phyloP scores from a whole-genome alignment of 148 eudicot species.

The Amaranthus palmeri region DNA sequence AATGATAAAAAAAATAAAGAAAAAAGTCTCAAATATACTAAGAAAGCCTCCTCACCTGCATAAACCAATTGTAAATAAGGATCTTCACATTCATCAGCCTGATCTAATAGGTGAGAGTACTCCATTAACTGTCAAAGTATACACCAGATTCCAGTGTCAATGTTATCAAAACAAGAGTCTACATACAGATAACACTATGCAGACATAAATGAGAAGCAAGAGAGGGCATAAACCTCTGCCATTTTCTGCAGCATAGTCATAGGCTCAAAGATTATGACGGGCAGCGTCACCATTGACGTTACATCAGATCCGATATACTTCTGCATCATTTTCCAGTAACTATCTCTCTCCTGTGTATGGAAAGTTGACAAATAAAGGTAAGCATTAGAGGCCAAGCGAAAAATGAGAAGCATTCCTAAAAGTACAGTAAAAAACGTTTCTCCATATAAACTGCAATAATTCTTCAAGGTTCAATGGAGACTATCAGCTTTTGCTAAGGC shows the following conservation, averaged over 20 bases:
- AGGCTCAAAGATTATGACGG: constrained; percentile 95
- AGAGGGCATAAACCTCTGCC: constrained; percentile 79
- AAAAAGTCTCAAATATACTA: background rate
- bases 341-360: constrained; percentile 67
- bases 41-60: constrained; percentile 48
- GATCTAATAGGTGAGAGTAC: constrained; percentile 76
- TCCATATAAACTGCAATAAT: background rate
- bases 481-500: background rate
- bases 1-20: constrained; percentile 1
- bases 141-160: constrained; percentile 9
- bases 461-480: background rate
- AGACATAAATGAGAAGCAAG: constrained; percentile 3
- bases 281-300: constrained; percentile 97
- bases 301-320: constrained; percentile 91
- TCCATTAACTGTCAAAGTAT: constrained; percentile 77
- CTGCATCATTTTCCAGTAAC: constrained; percentile 97
- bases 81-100: constrained; percentile 95
- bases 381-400: background rate
- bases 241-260: constrained; percentile 98
- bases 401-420: background rate
- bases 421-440: background rate
- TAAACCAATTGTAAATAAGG: constrained; percentile 91
- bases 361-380: constrained; percentile 1
- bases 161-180: constrained; percentile 7
- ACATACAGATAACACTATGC: background rate